Evolutionary conservation across 371 early-diverging fungal genomes (phyloP).

Genomic region (Caulochytrium protostelioides): DNA sequence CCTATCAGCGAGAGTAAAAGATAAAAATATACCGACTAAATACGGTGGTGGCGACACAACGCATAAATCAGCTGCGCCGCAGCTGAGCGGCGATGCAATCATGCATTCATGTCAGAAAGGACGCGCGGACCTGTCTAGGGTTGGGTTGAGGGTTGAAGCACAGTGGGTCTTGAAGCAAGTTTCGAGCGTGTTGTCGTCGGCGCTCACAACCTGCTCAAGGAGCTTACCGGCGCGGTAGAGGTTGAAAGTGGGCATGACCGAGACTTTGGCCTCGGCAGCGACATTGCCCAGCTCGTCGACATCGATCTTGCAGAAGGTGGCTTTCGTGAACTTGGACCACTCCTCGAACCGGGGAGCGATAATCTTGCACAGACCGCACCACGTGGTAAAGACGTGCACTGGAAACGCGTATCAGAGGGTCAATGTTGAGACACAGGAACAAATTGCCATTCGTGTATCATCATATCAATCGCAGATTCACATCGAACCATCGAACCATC

Average conservation of each 20-base stretch:
- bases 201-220: constrained; percentile 47
- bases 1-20: too few species aligned
- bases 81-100: too few species aligned
- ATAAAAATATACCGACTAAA: too few species aligned
- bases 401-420: neutral
- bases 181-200: constrained; percentile 18
- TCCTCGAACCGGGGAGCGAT: constrained; percentile 49
- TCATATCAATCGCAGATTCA: neutral
- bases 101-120: too few species aligned
- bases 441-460: neutral
- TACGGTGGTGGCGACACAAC: too few species aligned
- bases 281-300: constrained; percentile 38
- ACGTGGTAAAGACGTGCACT: constrained; percentile 14
- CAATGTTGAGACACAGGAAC: neutral
- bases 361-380: constrained; percentile 59
- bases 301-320: constrained; percentile 47
- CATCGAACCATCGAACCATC: neutral
- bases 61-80: too few species aligned
- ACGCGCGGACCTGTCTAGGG: too few species aligned
- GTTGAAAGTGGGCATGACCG: constrained; percentile 82
- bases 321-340: constrained; percentile 29
- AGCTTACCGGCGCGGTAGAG: constrained; percentile 48
- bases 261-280: constrained; percentile 38
- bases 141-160: too few species aligned
- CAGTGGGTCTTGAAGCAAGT: too few species aligned